Percentiles rank a stretch among this genome's conserved stretches.
Evolutionary conservation across 2,329 filamentous ascomycete species (phyloP).

Genomic region (Xylariaceae sp.): DNA sequence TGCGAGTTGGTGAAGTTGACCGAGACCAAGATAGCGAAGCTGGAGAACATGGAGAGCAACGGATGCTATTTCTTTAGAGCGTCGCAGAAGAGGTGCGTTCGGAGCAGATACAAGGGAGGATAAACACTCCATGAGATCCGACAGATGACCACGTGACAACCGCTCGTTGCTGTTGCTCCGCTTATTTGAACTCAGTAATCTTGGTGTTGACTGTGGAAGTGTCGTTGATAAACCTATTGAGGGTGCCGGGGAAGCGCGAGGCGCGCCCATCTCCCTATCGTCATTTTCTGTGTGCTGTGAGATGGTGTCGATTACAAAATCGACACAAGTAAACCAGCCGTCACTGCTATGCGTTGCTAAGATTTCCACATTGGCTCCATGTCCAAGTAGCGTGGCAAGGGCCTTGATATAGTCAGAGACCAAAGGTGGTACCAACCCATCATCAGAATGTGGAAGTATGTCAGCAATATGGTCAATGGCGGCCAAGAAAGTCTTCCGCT

Average conservation of each 20-base stretch:
- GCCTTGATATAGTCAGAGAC: slow-evolving; percentile 74
- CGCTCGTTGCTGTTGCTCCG: slow-evolving; percentile 25
- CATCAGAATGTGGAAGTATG: slow-evolving; percentile 59
- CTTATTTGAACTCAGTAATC: slow-evolving; percentile 29
- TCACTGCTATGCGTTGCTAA: slow-evolving; percentile 53
- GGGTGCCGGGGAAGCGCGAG: slow-evolving; percentile 47
- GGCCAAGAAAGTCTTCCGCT: slow-evolving; percentile 71
- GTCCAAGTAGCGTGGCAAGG: slow-evolving; percentile 64
- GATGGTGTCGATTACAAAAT: slow-evolving; percentile 68
- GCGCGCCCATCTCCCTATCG: slow-evolving; percentile 35
- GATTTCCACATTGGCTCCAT: slow-evolving; percentile 75
- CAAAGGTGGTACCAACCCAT: slow-evolving; percentile 64
- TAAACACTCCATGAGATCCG: slow-evolving; percentile 63
- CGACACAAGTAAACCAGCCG: slow-evolving; percentile 64
- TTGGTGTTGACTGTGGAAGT: slow-evolving; percentile 31
- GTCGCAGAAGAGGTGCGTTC: slow-evolving; percentile 61
- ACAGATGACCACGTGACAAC: slow-evolving; percentile 36
- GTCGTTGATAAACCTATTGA: slow-evolving; percentile 32
- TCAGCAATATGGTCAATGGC: slow-evolving; percentile 80
- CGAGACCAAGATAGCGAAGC: slow-evolving; percentile 53
- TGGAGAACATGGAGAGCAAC: slow-evolving; percentile 59
- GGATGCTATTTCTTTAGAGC: slow-evolving; percentile 52
- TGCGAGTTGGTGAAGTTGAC: slow-evolving; percentile 64
- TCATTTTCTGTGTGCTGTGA: slow-evolving; percentile 44
- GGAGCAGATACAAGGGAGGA: slow-evolving; percentile 58